phyloP scores from a whole-genome alignment of 257 asterid genomes.

The Nicotiana paniculata region DNA sequence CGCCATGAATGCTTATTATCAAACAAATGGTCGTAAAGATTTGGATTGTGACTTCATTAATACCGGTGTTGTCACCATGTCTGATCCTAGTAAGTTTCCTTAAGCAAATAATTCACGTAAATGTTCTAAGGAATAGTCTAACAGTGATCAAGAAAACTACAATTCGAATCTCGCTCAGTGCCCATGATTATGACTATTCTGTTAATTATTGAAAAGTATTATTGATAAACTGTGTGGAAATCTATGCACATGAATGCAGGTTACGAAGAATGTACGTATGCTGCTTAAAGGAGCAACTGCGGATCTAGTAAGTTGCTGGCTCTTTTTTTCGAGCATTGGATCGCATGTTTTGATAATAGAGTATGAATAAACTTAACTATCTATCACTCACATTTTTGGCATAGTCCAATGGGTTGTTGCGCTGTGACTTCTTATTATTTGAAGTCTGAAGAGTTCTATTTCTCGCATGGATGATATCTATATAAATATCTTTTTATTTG shows the following conservation, averaged over 20 bases:
- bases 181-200: not conserved
- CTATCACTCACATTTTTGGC: not conserved
- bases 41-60: slow-evolving; percentile 26
- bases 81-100: slow-evolving; percentile 41
- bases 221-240: not conserved
- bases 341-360: not conserved
- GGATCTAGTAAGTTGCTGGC: not conserved
- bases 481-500: not conserved
- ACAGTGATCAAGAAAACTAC: too few species aligned
- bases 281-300: slow-evolving; percentile 8
- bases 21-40: slow-evolving; percentile 30
- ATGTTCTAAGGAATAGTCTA: too few species aligned
- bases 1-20: slow-evolving; percentile 51
- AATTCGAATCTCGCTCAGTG: too few species aligned
- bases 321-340: not conserved
- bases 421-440: not conserved
- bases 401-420: not conserved
- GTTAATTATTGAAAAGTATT: too few species aligned
- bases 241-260: slow-evolving; percentile 16
- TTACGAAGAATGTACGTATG: slow-evolving; percentile 21
- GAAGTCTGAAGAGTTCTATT: not conserved
- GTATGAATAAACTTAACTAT: not conserved
- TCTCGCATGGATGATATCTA: not conserved
- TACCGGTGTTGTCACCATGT: slow-evolving; percentile 17
- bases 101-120: too few species aligned